These are phyloP conservation scores for Fusarium xyrophilum DNA, from an alignment of 2,329 filamentous ascomycete genomes.

Conservation along the genomic window DNA sequence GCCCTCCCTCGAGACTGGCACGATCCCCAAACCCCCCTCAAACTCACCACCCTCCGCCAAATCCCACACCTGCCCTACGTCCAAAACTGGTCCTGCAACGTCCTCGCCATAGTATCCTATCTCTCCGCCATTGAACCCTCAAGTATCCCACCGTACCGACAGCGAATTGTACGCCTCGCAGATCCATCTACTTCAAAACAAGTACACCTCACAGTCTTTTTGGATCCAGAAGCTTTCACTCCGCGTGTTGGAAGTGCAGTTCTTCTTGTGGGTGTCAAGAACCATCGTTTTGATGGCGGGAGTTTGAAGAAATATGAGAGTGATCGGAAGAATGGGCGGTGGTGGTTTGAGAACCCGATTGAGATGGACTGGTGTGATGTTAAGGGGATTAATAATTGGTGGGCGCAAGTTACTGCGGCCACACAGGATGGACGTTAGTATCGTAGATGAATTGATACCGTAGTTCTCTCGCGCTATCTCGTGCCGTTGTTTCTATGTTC, in stretches of 20 bases:
- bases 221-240: constrained; percentile 58
- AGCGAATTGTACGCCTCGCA: constrained; percentile 58
- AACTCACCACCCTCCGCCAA: constrained; percentile 57
- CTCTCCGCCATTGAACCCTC: constrained; percentile 58
- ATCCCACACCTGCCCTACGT: constrained; percentile 62
- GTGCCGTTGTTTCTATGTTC: rapidly evolving
- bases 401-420: constrained; percentile 43
- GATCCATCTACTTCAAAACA: constrained; percentile 61
- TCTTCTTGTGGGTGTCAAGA: constrained; percentile 62
- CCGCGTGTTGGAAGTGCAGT: constrained; percentile 58
- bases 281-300: constrained; percentile 60
- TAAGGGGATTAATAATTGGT: constrained; percentile 54
- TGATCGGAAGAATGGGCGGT: constrained; percentile 47
- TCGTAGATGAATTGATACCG: neutral
- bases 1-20: constrained; percentile 52
- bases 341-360: constrained; percentile 61
- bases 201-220: constrained; percentile 61
- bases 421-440: neutral
- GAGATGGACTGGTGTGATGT: constrained; percentile 60
- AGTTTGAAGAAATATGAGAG: constrained; percentile 55
- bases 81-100: constrained; percentile 65
- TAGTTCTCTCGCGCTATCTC: neutral
- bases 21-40: constrained; percentile 54
- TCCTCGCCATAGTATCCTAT: constrained; percentile 58
- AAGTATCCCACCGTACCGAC: constrained; percentile 56